Evolutionary conservation across 2,329 filamentous ascomycete genomes (phyloP).

Genomic region (Plenodomus lindquistii): DNA sequence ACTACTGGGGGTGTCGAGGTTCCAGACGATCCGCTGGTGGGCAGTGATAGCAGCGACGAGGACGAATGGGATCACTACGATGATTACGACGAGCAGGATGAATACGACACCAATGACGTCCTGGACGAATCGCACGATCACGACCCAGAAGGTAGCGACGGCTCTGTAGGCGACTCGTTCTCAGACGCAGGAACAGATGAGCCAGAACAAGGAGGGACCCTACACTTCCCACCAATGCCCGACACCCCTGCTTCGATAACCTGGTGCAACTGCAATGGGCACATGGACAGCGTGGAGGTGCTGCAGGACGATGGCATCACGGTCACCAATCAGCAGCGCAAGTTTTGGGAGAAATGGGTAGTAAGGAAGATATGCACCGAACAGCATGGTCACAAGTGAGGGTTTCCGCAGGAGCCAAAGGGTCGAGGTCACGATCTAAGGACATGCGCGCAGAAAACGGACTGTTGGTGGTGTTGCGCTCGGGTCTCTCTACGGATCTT

Average conservation of each 20-base stretch:
- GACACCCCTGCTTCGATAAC: constrained; percentile 52
- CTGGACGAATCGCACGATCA: constrained; percentile 26
- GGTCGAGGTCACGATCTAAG: not conserved
- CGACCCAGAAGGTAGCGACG: constrained; percentile 40
- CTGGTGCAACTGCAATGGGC: constrained; percentile 52
- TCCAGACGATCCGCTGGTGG: constrained; percentile 49
- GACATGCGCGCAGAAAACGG: constrained; percentile 1
- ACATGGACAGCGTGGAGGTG: constrained; percentile 49
- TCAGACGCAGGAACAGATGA: constrained; percentile 42
- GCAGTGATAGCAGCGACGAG: constrained; percentile 50
- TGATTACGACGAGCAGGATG: constrained; percentile 34
- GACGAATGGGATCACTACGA: constrained; percentile 39
- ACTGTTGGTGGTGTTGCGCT: constrained; percentile 1
- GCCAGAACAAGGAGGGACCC: constrained; percentile 45
- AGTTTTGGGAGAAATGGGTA: constrained; percentile 61
- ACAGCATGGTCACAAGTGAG: constrained; percentile 46
- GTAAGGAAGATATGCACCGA: constrained; percentile 51
- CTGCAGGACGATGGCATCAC: constrained; percentile 54
- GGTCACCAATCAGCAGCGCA: constrained; percentile 55
- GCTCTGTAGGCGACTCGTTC: constrained; percentile 37
- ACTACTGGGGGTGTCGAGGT: constrained; percentile 52
- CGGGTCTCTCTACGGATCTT: not conserved
- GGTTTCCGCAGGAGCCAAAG: not conserved
- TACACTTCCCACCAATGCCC: constrained; percentile 52
- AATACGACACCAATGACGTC: constrained; percentile 18